Base-by-base conservation (phyloP, 495 filamentous ascomycete genomes). In the Neurospora sp. region DNA sequence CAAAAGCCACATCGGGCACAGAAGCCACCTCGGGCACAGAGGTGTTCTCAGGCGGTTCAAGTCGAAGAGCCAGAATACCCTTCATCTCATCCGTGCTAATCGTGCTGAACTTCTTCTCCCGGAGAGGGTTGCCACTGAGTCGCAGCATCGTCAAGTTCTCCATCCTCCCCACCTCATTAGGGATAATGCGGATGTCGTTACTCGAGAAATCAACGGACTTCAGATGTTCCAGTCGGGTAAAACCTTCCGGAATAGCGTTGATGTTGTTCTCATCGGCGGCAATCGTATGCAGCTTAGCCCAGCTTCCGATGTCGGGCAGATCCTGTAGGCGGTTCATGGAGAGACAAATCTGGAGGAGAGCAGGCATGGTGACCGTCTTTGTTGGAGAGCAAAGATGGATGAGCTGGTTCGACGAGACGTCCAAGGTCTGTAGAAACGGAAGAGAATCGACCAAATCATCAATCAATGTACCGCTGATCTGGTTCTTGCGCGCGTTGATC, bases 31-130 rank as follows among this genome's bases (percentile, higher is more conserved):
- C 71, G 3, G 74, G 53, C 39, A 82, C 79, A 2, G 73, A 41
- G 14, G 78, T 70, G 12, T 73, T 75, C 5, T 79, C 76, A 14
- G 83, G 74, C 4, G 92, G 91, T 71, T 91, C 88, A 59, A 96
- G 83, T 27, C 93, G 88, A 46, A 86, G 86, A 41, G 87, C 88
- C 69, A 99, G 83, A 74, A 91, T 90, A 53, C 86, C 86, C 82
- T 97, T 97, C 76, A 99, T 80, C 70, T 94, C 92, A 22, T 93
- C 92, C 0, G 92, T 93, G 35, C 86, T 85, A 85, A 97, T 92
- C 27, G 84, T 90, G 39, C 94, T 83, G 71, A 96, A 91, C 79
- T 92, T 96, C 75, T 92, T 93, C 75, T 97, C 94, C 61, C 91
- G 85, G 14, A 99, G 81, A 6, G 96, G 96, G 77, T 99, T 99